Evolutionary conservation across 2,329 filamentous ascomycete genomes (phyloP), one percentile per base, ranked within the genome.

Genomic region (Calonectria pseudoturangicola): DNA sequence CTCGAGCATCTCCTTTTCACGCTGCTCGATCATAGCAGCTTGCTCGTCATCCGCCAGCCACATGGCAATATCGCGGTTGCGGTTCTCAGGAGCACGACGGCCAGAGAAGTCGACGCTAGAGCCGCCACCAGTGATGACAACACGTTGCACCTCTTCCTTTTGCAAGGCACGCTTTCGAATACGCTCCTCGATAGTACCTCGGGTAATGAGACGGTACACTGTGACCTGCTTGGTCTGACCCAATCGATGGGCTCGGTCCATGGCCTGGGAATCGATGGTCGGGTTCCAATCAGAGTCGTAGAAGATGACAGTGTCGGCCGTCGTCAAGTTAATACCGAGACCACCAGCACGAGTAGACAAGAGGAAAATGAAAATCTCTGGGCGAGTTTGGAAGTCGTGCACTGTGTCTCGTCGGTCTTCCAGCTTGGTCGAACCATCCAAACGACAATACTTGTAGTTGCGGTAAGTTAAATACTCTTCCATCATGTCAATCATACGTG

Each of bases 201-300:
- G 93, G 0, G 97, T 99, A 85, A 99, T 98, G 81, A 99, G 93
- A 76, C 97, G 95, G 85, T 98, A 99, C 13, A 99, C 97, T 0
- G 96, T 98, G 71, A 99, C 97, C 85, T 99, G 97, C 77, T 92
- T 92, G 2, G 96, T 98, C 85, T 99, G 96, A 63, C 97, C 97
- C 43, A 99, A 91, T 90, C 97, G 95, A 91, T 99, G 97, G 15
- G 97, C 97, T 84, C 97, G 94, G 85, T 99, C 97, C 97, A 98
- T 98, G 85, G 97, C 97, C 84, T 99, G 97, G 66, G 95, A 98
- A 84, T 99, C 97, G 81, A 98, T 98, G 4, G 97, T 98, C 0
- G 97, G 97, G 83, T 99, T 99, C 97, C 97, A 99, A 84, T 99
- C 97, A 13, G 95, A 98, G 83, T 99, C 97, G 89, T 99, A 99